Base-by-base conservation (phyloP, 2,329 filamentous ascomycete species). In the Microdochium bolleyi region DNA sequence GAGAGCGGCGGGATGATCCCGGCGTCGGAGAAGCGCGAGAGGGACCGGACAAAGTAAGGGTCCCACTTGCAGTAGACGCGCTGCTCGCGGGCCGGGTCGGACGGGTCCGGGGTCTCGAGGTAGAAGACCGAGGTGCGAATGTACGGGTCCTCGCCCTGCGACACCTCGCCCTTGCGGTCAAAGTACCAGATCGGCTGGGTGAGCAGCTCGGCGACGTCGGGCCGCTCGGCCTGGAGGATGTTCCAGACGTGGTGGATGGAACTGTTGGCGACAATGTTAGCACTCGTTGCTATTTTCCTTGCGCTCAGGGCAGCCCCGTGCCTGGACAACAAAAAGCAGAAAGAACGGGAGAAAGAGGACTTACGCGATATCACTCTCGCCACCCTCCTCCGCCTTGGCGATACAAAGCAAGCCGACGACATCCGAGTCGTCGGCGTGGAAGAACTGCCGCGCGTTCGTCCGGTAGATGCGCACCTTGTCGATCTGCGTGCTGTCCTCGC, bases 391-490 rank as follows among this genome's bases (percentile, higher is more conserved):
- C 9, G 90, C 87, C 54, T 85, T 84, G 51, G 89, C 82, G 48
- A 95, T 79, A 70, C 90, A 95, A 49, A 95, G 77, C 44, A 95
- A 75, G 1, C 90, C 90, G 51, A 95, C 90, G 52, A 95, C 78
- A 65, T 95, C 90, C 25, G 80, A 79, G 67, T 92, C 87, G 64
- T 95, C 90, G 52, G 87, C 80, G 69, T 95, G 90, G 78, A 92
- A 94, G 74, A 85, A 92, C 73, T 94, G 88, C 10, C 83, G 77
- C 51, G 89, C 90, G 57, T 90, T 89, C 2, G 91, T 96, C 57
- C 91, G 82, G 74, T 95, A 95, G 70, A 95, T 95, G 61, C 91
- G 85, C 55, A 95, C 89, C 61, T 85, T 87, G 72, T 95, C 87
- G 61, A 90, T 95, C 71, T 91, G 85, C 3, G 77, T 82, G 24